Percentiles rank a stretch among this genome's conserved stretches.
phyloP scores from a whole-genome alignment of 495 filamentous ascomycete species.

The Neurospora sp. region DNA sequence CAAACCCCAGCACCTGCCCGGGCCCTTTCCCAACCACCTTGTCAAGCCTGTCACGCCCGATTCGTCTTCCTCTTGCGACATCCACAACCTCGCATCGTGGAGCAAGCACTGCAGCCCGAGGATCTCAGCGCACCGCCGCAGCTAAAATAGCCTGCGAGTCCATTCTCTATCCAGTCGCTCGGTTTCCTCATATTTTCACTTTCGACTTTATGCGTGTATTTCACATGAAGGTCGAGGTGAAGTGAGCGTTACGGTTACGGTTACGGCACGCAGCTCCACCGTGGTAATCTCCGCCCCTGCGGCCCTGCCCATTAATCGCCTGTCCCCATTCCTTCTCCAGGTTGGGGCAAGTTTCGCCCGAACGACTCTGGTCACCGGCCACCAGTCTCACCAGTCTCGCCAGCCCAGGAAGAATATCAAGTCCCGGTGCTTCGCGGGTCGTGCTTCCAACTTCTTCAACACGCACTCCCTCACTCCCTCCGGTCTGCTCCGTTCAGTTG shows the following conservation, averaged over 20 bases:
- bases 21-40: background rate
- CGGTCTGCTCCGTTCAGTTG: background rate
- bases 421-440: background rate
- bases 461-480: background rate
- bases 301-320: background rate
- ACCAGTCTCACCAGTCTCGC: background rate
- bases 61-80: background rate
- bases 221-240: background rate
- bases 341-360: background rate
- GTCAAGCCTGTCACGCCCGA: background rate
- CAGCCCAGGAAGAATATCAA: background rate
- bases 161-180: background rate
- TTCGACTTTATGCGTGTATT: background rate
- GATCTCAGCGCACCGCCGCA: background rate
- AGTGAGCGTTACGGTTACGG: background rate
- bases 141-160: background rate
- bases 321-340: background rate
- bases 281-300: background rate
- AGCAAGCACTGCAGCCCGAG: background rate
- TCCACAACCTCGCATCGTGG: background rate
- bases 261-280: background rate
- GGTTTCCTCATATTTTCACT: background rate
- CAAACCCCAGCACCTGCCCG: background rate
- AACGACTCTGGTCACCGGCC: background rate
- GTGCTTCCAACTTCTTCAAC: background rate